Base-by-base conservation (phyloP, 2,329 filamentous ascomycete genomes). In the Diaporthe sp. region DNA sequence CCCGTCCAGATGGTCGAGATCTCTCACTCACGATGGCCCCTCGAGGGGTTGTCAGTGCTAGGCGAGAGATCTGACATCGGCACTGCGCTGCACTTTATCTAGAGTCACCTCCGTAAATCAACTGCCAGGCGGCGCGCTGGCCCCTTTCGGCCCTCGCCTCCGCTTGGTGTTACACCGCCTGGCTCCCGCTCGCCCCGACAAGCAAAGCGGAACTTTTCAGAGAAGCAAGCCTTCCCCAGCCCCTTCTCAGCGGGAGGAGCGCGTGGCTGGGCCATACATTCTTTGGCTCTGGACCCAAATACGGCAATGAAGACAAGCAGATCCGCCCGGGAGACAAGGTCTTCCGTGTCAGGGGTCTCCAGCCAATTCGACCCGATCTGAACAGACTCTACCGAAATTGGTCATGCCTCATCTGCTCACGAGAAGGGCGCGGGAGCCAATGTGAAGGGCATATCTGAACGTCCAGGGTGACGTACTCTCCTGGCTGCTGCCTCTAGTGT, bases 11-110 rank as follows among this genome's bases (percentile, higher is more conserved):
- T 68, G 32, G 63, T 27, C 63, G 44, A 53, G 63, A 53, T 25
- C 47, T 22, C n/a, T 25, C 47, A 27, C n/a, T 25, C 47, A 27
- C 47, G 44, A 30, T 47, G 63, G 59, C 15, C 63, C 47, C 63
- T 39, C 32, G 63, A 68, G 63, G 32, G 32, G 47, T 53, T 53
- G 44, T 53, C 47, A 68, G n/a, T 68, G 63, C 47, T 53, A 53
- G 47, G 39, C 39, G 63, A 39, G 63, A 53, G 63, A 68, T 68
- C 63, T 68, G 63, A 68, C 63, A 37, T 51, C 63, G 63, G 63
- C 63, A 53, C 47, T 68, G 63, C 63, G 63, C 63, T 68, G 63
- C 63, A 68, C 63, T 68, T 53, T 68, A 68, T 68, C 63, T 68
- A 53, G 47, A 68, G 63, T 68, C 39, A 68, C 63, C 63, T 50